phyloP scores from a whole-genome alignment of 2,329 filamentous ascomycete genomes.

The Penicillium sp. region DNA sequence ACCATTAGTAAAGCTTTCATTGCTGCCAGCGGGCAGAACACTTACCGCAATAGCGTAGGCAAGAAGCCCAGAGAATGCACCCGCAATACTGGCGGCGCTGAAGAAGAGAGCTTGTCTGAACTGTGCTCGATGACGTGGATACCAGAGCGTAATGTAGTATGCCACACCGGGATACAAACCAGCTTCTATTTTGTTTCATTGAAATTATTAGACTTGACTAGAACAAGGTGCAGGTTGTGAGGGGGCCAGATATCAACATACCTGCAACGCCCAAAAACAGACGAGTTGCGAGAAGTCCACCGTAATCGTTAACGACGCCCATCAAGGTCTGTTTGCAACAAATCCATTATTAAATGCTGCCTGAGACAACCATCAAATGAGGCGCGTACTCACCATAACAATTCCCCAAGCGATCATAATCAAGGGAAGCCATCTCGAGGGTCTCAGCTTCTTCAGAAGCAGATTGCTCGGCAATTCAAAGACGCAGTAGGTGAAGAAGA shows the following conservation, averaged over 20 bases:
- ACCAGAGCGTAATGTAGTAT: constrained; percentile 49
- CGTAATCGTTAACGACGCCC: constrained; percentile 47
- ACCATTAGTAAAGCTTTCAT: not conserved
- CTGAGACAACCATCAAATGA: not conserved
- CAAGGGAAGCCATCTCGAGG: constrained; percentile 31
- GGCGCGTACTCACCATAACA: constrained; percentile 36
- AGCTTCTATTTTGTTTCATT: constrained; percentile 29
- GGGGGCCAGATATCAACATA: constrained; percentile 5
- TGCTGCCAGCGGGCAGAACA: constrained; percentile 26
- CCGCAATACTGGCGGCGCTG: constrained; percentile 48
- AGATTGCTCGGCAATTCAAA: constrained; percentile 23
- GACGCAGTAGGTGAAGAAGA: constrained; percentile 27
- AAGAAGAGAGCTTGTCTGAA: constrained; percentile 48
- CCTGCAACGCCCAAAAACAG: constrained; percentile 45
- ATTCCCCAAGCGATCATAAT: constrained; percentile 46
- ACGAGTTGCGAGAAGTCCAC: constrained; percentile 46
- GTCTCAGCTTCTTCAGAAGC: constrained; percentile 23
- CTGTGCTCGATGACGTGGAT: constrained; percentile 44
- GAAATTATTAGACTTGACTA: not conserved
- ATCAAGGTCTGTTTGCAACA: constrained; percentile 40
- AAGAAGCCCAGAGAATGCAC: constrained; percentile 53
- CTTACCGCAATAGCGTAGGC: constrained; percentile 50
- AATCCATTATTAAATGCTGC: not conserved
- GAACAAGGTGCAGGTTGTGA: not conserved
- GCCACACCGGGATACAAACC: constrained; percentile 45